These are phyloP conservation scores for Alloascoidea africana DNA, from an alignment of 805 yeast genomes.

Conservation along the genomic window DNA sequence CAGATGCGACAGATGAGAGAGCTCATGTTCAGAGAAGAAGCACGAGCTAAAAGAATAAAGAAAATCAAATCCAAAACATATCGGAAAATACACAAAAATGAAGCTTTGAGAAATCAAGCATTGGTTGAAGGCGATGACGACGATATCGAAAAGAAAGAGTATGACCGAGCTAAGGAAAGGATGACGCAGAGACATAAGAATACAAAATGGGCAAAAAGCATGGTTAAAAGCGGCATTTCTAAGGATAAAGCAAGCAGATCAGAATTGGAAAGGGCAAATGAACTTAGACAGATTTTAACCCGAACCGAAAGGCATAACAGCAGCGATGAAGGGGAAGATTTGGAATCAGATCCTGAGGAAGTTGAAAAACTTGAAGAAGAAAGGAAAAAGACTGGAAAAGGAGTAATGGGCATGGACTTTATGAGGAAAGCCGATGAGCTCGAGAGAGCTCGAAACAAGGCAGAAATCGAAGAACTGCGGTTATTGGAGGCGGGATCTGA, in stretches of 20 bases:
- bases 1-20: slow-evolving; percentile 90
- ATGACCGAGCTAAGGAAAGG: slow-evolving; percentile 81
- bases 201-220: slow-evolving; percentile 79
- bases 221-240: slow-evolving; percentile 81
- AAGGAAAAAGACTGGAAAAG: slow-evolving; percentile 52
- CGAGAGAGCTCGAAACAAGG: slow-evolving; percentile 41
- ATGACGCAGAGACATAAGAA: slow-evolving; percentile 87
- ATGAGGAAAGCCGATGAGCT: slow-evolving; percentile 82
- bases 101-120: slow-evolving; percentile 51
- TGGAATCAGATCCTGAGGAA: slow-evolving; percentile 13
- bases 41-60: slow-evolving; percentile 79
- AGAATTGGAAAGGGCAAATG: slow-evolving; percentile 89
- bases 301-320: slow-evolving; percentile 32
- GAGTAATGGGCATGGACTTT: slow-evolving; percentile 87
- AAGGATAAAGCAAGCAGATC: slow-evolving; percentile 74
- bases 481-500: slow-evolving; percentile 27
- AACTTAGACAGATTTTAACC: slow-evolving; percentile 69
- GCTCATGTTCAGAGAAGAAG: slow-evolving; percentile 90
- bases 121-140: slow-evolving; percentile 46
- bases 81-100: slow-evolving; percentile 77
- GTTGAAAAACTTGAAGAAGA: slow-evolving; percentile 10
- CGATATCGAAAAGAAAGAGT: slow-evolving; percentile 39
- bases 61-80: slow-evolving; percentile 89
- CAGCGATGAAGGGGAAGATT: slow-evolving; percentile 25
- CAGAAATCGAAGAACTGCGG: slow-evolving; percentile 34